Evolutionary conservation across 1,284 basidiomycete genomes (phyloP).

Genomic region (Puccinia triticina): DNA sequence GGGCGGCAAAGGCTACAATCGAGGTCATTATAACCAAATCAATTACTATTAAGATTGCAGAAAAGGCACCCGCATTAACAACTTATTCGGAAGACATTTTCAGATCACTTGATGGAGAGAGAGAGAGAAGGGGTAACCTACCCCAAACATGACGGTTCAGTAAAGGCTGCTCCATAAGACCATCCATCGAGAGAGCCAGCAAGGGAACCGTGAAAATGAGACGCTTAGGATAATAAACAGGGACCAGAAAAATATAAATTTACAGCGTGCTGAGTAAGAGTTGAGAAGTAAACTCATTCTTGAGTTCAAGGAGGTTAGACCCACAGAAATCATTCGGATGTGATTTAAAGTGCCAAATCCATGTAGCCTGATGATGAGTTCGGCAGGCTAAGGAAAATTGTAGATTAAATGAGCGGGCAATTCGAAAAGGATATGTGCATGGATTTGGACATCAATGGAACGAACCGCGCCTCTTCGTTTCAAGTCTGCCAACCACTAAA

Average conservation of each 20-base stretch:
- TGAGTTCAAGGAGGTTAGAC: not conserved
- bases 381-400: conserved; percentile 30
- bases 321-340: conserved; percentile 9
- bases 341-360: conserved; percentile 23
- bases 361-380: conserved; percentile 11
- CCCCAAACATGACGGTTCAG: conserved; percentile 3
- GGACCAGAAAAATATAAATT: not conserved
- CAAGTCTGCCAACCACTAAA: conserved; percentile 21
- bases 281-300: not conserved
- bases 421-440: not conserved
- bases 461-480: conserved; percentile 8
- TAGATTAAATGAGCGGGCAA: not conserved
- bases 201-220: conserved; percentile 25
- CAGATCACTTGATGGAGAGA: not conserved
- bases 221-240: not conserved
- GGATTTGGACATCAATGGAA: not conserved
- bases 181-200: conserved; percentile 18
- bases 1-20: conserved; percentile 20
- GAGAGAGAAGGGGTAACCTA: not conserved
- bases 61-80: not conserved
- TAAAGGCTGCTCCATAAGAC: not conserved
- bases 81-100: not conserved
- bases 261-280: not conserved
- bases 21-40: conserved; percentile 24
- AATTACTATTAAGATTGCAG: not conserved